Evolutionary conservation across 2,329 filamentous ascomycete species (phyloP), one percentile per base, ranked within the genome.

Genomic region (Nakataea oryzae): DNA sequence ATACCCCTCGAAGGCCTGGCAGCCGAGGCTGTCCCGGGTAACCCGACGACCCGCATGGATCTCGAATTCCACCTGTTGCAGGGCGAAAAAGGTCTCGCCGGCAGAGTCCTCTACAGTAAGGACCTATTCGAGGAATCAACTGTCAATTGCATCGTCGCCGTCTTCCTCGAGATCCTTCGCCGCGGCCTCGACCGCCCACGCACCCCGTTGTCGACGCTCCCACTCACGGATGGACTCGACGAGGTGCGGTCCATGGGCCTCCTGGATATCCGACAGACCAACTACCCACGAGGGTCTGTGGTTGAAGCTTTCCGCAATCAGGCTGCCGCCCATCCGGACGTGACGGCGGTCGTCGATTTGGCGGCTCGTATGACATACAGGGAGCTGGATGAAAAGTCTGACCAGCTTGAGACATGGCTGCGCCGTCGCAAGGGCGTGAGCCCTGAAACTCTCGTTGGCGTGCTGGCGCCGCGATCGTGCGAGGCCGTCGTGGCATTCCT

Each of bases 381-480:
- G 7, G 27, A 28, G 24, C 30, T 57, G n/a, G 55, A 57, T 14
- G 55, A 28, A n/a, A 30, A 57, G 24, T 57, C 55, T n/a, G 26
- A 26, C 55, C 27, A 28, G 55, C 17, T 57, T 17, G 55, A 17
- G 55, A 30, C 55, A 3, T 57, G 55, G 55, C 55, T 57, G n/a
- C 55, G 55, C 55, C 55, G 30, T 17, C 55, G 55, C 27, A 28
- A 57, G 64, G 41, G 41, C 41, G 17, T 28, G 26, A 11, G 27
- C 13, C 30, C 55, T 9, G 55, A 57, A 11, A 29, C 26, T 6
- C 27, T 30, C 12, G 55, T 57, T 17, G 55, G 27, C 27, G 30
- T 57, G 17, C 26, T 57, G 9, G 27, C 55, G 1, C 26, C 27
- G 1, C 61, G 69, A 27, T 57, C 55, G 14, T 57, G 55, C 55